phyloP scores from a whole-genome alignment of 257 asterid species.

The Eustoma russellianum region DNA sequence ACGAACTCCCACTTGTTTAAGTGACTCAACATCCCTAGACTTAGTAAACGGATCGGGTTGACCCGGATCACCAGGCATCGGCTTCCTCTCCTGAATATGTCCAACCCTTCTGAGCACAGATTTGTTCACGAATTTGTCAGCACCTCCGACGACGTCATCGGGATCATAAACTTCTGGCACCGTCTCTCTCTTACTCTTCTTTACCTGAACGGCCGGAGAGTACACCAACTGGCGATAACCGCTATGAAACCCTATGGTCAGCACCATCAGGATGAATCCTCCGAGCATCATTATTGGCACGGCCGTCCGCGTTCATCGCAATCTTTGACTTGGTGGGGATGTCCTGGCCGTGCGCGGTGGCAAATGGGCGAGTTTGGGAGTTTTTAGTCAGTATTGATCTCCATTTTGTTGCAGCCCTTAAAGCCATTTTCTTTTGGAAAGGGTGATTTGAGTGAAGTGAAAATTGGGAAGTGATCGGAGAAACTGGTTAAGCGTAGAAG shows the following conservation, averaged over 20 bases:
- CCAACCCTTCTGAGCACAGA: conserved; percentile 14
- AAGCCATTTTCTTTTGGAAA: no score
- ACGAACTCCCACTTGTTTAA: conserved; percentile 3
- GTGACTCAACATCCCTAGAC: conserved; percentile 3
- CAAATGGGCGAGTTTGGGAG: not conserved
- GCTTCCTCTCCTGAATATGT: conserved; percentile 7
- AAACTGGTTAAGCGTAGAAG: no score
- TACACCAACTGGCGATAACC: conserved; percentile 6
- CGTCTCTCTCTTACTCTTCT: conserved; percentile 10
- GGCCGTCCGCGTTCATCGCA: not conserved
- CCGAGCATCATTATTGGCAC: conserved; percentile 5
- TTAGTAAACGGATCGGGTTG: conserved; percentile 9
- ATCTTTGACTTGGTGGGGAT: not conserved
- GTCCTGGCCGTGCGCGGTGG: not conserved
- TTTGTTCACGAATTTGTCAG: conserved; percentile 9
- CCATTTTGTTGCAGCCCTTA: not conserved
- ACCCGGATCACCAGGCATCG: not conserved
- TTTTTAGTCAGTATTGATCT: not conserved
- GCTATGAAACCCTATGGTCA: conserved; percentile 5
- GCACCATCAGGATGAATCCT: conserved; percentile 6
- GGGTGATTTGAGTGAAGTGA: no score
- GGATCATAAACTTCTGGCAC: conserved; percentile 10
- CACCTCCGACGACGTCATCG: not conserved
- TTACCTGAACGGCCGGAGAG: conserved; percentile 4
- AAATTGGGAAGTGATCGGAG: no score